Conservation (phyloP, 805 yeast species). For the Starmerella vitae region DNA sequence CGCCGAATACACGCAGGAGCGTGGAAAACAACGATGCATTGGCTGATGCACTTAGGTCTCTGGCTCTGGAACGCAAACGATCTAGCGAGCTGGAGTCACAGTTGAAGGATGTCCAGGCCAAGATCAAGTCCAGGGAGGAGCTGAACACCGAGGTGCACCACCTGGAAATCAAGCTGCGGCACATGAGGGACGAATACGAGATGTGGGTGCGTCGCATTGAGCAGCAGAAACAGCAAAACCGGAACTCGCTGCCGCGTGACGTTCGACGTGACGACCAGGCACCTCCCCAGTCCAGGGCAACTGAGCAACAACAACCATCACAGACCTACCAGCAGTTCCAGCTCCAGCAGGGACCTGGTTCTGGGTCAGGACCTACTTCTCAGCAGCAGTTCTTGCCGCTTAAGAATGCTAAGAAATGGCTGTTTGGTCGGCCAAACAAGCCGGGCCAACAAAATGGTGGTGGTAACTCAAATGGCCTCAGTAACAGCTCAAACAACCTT, state of each 20-base stretch:
- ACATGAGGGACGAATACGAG: not conserved
- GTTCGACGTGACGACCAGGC: not conserved
- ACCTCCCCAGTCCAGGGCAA: not conserved
- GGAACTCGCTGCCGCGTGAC: not conserved
- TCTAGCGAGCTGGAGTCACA: constrained; percentile 20
- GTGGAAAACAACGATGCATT: not conserved
- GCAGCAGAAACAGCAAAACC: not conserved
- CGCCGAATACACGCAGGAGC: not conserved
- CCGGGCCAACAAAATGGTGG: not conserved
- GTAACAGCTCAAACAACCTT: too few species aligned
- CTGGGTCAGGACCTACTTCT: not conserved
- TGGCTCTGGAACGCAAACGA: constrained; percentile 15
- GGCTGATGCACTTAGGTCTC: not conserved
- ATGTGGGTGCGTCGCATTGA: not conserved
- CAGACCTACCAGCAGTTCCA: not conserved
- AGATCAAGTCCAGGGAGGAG: not conserved
- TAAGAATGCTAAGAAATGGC: constrained; percentile 15
- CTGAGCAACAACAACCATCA: not conserved
- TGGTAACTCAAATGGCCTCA: not conserved
- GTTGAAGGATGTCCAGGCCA: constrained; percentile 5
- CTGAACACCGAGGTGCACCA: not conserved
- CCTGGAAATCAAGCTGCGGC: not conserved
- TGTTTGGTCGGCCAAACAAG: constrained; percentile 12
- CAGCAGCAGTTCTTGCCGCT: constrained; percentile 12
- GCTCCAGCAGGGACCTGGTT: not conserved